Percentiles rank a stretch among this genome's conserved stretches.
Evolutionary conservation across 2,329 filamentous ascomycete genomes (phyloP).

Genomic region (Hypoxylon rubiginosum): DNA sequence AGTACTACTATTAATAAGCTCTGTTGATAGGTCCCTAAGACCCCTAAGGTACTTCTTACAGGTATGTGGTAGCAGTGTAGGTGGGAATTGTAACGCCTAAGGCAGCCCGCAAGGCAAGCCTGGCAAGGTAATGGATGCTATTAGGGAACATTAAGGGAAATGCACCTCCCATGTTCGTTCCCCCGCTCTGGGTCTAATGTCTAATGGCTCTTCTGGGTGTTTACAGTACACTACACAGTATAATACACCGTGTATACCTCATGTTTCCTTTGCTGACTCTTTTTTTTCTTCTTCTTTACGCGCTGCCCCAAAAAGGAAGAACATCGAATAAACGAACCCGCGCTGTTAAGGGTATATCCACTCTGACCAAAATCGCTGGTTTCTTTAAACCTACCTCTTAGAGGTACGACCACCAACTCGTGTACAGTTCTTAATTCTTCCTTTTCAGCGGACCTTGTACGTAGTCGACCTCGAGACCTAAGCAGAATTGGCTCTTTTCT

Average conservation of each 20-base stretch:
- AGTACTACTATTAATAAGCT: neutral
- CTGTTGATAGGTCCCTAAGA: neutral
- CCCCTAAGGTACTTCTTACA: neutral
- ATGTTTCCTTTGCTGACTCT: conserved; percentile 27
- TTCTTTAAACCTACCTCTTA: conserved; percentile 23
- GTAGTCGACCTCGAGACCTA: conserved; percentile 18
- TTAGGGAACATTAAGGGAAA: neutral
- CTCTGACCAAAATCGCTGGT: conserved; percentile 32
- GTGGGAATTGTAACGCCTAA: too few species aligned
- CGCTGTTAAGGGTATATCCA: conserved; percentile 38
- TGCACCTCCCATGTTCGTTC: conserved; percentile 25
- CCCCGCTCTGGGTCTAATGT: conserved; percentile 35
- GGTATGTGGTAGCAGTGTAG: neutral
- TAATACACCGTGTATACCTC: neutral
- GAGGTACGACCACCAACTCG: neutral
- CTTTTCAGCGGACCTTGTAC: conserved; percentile 16
- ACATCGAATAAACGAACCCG: conserved; percentile 34
- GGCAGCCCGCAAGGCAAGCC: neutral
- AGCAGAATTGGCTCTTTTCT: conserved; percentile 10
- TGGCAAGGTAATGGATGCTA: neutral
- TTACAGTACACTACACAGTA: neutral
- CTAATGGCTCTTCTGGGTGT: neutral
- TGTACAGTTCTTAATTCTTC: conserved; percentile 6
- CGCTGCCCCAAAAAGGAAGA: conserved; percentile 34
- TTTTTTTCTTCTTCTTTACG: conserved; percentile 20